These are phyloP conservation scores for Cryphonectria japonica DNA, from an alignment of 2,329 filamentous ascomycete species.

Conservation along the genomic window DNA sequence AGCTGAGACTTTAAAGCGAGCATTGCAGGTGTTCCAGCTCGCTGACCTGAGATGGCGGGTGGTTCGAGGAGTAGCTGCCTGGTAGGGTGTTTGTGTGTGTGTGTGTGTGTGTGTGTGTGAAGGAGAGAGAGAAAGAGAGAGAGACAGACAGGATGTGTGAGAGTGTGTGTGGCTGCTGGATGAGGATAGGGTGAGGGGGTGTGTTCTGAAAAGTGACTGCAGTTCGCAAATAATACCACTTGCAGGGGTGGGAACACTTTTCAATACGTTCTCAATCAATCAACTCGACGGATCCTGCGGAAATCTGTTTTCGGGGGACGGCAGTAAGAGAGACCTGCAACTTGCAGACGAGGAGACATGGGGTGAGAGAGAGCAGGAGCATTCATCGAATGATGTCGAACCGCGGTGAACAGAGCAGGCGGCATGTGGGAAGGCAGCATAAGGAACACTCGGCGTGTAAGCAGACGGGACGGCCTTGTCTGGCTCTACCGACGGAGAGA, in stretches of 20 bases:
- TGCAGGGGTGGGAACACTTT: constrained; percentile 19
- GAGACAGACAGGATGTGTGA: too few relatives aligned
- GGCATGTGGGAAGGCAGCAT: constrained; percentile 3
- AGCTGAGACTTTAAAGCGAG: not conserved
- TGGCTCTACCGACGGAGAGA: not conserved
- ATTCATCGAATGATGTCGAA: not conserved
- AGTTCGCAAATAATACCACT: constrained; percentile 10
- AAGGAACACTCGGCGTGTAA: constrained; percentile 9
- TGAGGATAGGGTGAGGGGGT: not conserved
- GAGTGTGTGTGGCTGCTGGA: not conserved
- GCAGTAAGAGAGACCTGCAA: constrained; percentile 1
- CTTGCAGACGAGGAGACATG: not conserved
- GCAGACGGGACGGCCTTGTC: not conserved
- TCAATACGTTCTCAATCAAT: not conserved
- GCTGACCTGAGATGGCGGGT: constrained; percentile 5
- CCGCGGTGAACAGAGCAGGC: not conserved
- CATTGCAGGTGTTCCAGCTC: constrained; percentile 8
- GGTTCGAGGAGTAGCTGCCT: not conserved
- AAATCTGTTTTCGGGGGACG: not conserved
- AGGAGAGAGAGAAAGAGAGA: too few relatives aligned
- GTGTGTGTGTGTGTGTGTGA: too few relatives aligned
- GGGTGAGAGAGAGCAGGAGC: not conserved
- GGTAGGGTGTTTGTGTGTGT: not conserved
- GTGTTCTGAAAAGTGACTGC: constrained; percentile 8
- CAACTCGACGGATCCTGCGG: constrained; percentile 19